Percentiles rank a stretch among this genome's conserved stretches.
phyloP scores from a whole-genome alignment of 208 protist species.

The Trypanosomatidae sp. region DNA sequence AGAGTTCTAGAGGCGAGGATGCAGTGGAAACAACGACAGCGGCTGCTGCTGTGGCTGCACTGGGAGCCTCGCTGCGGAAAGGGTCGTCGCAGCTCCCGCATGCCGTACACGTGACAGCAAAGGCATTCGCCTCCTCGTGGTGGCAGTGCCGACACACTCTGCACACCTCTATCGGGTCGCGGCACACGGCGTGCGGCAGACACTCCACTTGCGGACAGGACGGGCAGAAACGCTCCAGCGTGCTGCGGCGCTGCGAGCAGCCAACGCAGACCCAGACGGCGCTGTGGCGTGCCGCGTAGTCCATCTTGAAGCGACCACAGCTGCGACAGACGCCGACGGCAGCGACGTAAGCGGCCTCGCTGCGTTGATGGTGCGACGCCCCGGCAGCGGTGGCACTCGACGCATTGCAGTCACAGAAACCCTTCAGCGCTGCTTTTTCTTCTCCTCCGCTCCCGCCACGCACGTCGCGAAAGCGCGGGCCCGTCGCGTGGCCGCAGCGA shows the following conservation, averaged over 20 bases:
- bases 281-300: constrained; percentile 39
- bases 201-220: constrained; percentile 82
- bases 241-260: constrained; percentile 66
- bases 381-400: no score
- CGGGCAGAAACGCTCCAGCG: constrained; percentile 76
- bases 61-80: not conserved
- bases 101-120: constrained; percentile 26
- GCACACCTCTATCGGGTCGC: constrained; percentile 3
- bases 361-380: no score
- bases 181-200: constrained; percentile 47
- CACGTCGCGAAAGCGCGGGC: constrained; percentile 31
- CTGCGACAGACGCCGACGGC: constrained; percentile 47
- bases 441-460: no score
- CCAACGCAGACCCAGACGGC: constrained; percentile 66
- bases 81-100: constrained; percentile 19
- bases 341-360: constrained; percentile 12
- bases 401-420: no score
- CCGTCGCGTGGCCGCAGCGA: constrained; percentile 47
- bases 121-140: constrained; percentile 36
- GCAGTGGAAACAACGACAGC: not conserved
- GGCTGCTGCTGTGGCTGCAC: not conserved
- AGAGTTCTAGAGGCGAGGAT: no score
- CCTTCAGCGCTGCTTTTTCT: no score
- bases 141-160: constrained; percentile 39
- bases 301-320: constrained; percentile 53